Base-by-base conservation (phyloP, 2,329 filamentous ascomycete genomes). In the Atkinsonella texensis region DNA sequence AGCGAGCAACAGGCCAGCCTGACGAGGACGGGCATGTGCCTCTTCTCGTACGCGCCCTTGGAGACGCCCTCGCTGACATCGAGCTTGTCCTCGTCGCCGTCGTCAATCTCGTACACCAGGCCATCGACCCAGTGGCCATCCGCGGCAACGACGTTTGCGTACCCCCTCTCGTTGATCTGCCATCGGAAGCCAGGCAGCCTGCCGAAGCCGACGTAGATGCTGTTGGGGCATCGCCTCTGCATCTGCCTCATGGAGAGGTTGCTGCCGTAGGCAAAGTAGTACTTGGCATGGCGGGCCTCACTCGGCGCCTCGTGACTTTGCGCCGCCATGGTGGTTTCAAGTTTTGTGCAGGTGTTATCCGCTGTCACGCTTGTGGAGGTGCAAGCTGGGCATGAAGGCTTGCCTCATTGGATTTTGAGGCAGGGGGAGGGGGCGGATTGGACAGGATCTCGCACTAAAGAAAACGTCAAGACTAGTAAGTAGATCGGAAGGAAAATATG, bases 91-190 rank as follows among this genome's bases (percentile, higher is more conserved):
- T 73, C 70, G 52, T 72, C 70, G 4, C 53, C 50, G 2, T 57
- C 49, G 52, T 64, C 63, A 48, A 73, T 66, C 52, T 67, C 63
- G 53, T 68, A 73, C n/a, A 70, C 62, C 17, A 73, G 65, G 5
- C 70, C 70, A 43, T 70, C 64, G 12, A 73, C 70, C 58, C 62
- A 64, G 33, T 61, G 62, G 7, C 65, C 66, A 28, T 61, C 52
- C 11, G 60, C 57, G 42, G 59, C 57, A 15, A 70, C 52, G 31
- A 74, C 63, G 55, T 74, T 74, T 52, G 71, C 72, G 48, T 67
- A 73, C 31, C 71, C 71, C 23, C 71, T 67, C 60, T 72, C 62
- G 58, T 74, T 74, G 65, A 74, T 74, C 58, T 72, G 70, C 67
- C 71, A 74, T 33, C 64, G 61, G 56, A 69, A 66, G 54, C 67